Base-by-base conservation (phyloP, 139 green algal species). In the Closterium sp. region DNA sequence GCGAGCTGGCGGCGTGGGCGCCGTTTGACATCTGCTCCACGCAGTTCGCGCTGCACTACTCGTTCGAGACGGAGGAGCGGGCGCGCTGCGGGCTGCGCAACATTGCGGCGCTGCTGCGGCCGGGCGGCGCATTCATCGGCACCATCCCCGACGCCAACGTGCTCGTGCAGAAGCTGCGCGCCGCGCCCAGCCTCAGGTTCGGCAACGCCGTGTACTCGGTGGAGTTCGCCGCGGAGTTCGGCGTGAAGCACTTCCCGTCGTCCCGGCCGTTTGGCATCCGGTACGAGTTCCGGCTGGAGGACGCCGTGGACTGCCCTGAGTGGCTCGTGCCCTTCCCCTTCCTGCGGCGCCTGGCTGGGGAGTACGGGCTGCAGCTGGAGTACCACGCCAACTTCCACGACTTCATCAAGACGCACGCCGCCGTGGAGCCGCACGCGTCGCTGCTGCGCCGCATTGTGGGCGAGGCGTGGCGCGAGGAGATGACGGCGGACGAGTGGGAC, bases 11-110 rank as follows among this genome's bases (percentile, higher is more conserved):
- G 34, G 88, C 92, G 8, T 28, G 88, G 9, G 88, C 23, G 7
- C 91, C 91, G 23, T 94, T 94, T 85, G 91, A 94, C 88, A 34
- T 94, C 87, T 38, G 33, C 34, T 93, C 66, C 87, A 93, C 88
- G 12, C 91, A 95, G 91, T 95, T 95, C 66, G 93, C 93, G 4
- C 87, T 95, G 34, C 93, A 95, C 91, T 95, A 95, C 76, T 91
- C 89, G 32, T 94, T 93, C 30, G 83, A 84, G n/a, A 90, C 89
- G 28, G 89, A 94, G 38, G 89, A 64, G 30, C 84, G 93, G 4
- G 93, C 90, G 32, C 36, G 91, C 0, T 25, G 32, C 32, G 91
- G n/a, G n/a, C n/a, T n/a, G n/a, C n/a, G n/a, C n/a, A n/a, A n/a
- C n/a, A n/a, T n/a, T n/a, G n/a, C n/a, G n/a, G n/a, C n/a, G n/a